A percentile compares a stretch with the other conserved stretches of the same genome.
Conservation (phyloP, 257 asterid genomes). For the Solanum pimpinellifolium region DNA sequence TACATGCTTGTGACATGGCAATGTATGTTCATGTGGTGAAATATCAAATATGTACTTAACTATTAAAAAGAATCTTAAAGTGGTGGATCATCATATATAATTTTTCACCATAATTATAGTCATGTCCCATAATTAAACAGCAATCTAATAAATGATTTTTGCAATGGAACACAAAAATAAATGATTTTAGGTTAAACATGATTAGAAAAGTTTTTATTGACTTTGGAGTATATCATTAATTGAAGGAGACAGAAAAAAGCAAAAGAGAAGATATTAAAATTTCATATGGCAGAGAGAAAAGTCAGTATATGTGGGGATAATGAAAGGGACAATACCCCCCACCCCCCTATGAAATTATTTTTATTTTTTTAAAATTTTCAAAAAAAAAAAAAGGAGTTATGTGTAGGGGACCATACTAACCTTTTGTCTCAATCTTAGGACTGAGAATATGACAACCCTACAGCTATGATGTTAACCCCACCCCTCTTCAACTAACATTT, state of each 20-base stretch:
- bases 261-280: neutral
- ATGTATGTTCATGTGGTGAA: neutral
- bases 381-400: neutral
- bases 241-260: neutral
- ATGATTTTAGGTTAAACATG: neutral
- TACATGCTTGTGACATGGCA: neutral
- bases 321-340: conserved; percentile 11
- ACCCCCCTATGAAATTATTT: neutral
- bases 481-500: neutral
- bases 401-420: conserved; percentile 14
- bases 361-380: neutral
- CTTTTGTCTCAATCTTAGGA: conserved; percentile 7
- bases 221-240: neutral
- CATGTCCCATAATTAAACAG: neutral
- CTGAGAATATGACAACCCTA: conserved; percentile 9
- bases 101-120: neutral
- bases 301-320: conserved; percentile 3
- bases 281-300: neutral
- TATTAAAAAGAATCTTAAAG: neutral
- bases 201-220: neutral
- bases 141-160: neutral
- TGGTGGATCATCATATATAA: neutral
- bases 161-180: neutral
- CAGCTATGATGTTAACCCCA: conserved; percentile 6
- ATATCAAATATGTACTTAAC: neutral